Base-by-base conservation (phyloP, 345 rosid species). In the Gossypium herbaceum region DNA sequence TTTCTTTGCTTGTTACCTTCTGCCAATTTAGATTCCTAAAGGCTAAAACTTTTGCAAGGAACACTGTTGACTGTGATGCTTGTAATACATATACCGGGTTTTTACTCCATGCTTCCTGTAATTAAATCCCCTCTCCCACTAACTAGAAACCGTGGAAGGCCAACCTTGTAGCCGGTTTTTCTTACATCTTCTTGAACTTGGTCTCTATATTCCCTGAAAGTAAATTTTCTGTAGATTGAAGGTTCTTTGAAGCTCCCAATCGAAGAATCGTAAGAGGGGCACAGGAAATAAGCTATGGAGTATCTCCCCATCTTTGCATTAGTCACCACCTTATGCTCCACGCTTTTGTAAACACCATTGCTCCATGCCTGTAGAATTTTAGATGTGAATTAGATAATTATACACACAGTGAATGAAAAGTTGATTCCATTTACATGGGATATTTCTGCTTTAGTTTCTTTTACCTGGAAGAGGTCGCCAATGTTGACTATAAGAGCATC, bases 381-480 rank as follows among this genome's bases (percentile, higher is more conserved):
- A 25, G 52, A 13, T 19, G 24, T 41, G 34, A 48, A 17, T 29
- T 29, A 20, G 48, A 27, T 54, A 63, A 15, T 5, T 2, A 29
- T 57, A 12, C 6, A 55, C n/a, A 41, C 9, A 19, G 11, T 43
- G 25, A 44, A 6, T 12, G 66, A 45, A 24, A 73, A 7, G 67
- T 56, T 15, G 63, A 24, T 68, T 59, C 16, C 27, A 58, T 34
- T 58, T 39, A 4, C 34, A 24, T 59, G 25, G 43, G 72, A 68
- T 51, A 16, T 24, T 25, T 41, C 1, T 50, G 58, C 3, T 48
- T 50, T 48, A 3, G 27, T 4, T 6, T 39, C 13, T 58, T 58
- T 24, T 82, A 87, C 91, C 93, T 90, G 94, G 62, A 88, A 86
- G 17, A 90, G 86, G 79, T 88, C 91, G 22, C 91, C 94, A 22